These are phyloP conservation scores for Miamiensis avidus DNA, from an alignment of 169 alveolate species.

Conservation along the genomic window DNA sequence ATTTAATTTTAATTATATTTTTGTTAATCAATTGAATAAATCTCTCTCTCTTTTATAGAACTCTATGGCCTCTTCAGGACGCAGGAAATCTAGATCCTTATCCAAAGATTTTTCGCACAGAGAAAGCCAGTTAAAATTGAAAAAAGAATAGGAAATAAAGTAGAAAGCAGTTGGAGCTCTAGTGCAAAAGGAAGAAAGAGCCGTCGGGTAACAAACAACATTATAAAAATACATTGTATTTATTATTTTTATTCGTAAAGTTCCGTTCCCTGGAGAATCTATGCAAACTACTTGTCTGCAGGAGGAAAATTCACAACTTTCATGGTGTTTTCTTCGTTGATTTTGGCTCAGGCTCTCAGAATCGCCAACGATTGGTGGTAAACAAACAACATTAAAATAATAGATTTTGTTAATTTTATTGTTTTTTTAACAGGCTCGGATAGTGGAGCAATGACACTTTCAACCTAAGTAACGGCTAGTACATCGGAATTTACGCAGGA, in stretches of 20 bases:
- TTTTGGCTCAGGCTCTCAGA: conserved; percentile 1
- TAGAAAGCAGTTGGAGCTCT: background rate
- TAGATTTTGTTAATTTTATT: background rate
- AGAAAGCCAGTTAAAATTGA: background rate
- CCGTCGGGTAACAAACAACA: background rate
- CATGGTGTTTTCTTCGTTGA: background rate
- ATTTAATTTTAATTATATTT: background rate
- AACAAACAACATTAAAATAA: background rate
- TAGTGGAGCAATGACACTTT: conserved; percentile 14
- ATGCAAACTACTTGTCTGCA: background rate
- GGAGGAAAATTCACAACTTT: background rate
- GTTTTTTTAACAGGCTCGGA: conserved; percentile 3
- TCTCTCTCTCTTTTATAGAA: background rate
- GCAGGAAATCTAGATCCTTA: background rate
- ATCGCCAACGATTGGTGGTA: conserved; percentile 13
- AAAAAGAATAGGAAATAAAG: background rate
- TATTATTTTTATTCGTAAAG: background rate
- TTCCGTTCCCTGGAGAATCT: conserved; percentile 11
- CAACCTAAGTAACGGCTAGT: background rate
- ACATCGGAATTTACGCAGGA: conserved; percentile 17
- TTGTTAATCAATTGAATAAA: background rate
- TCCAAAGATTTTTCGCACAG: background rate
- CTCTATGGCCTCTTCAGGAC: background rate
- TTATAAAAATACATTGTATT: too few species aligned
- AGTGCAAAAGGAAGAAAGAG: conserved; percentile 23